These are phyloP conservation scores for Panaeolus papilionaceus DNA, from an alignment of 768 basidiomycete species.

Conservation along the genomic window DNA sequence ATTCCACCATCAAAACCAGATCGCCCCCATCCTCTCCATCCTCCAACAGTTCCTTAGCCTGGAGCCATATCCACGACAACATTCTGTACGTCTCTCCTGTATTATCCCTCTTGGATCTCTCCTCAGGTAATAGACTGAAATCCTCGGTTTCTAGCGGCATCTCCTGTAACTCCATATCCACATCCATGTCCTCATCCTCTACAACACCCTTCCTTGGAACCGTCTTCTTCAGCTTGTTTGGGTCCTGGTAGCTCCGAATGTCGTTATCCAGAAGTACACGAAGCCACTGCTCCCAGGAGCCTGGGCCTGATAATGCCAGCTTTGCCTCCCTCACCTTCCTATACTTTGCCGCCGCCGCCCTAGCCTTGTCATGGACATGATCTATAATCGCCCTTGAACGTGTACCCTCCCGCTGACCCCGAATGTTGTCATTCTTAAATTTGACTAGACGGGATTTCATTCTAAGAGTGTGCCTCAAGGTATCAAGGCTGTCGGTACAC, in stretches of 20 bases:
- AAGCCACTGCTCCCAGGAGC: constrained; percentile 18
- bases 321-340: constrained; percentile 18
- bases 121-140: constrained; percentile 1
- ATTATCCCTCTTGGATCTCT: constrained; percentile 19
- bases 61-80: constrained; percentile 26
- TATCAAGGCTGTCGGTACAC: constrained; percentile 17
- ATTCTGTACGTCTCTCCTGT: constrained; percentile 22
- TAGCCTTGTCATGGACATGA: constrained; percentile 19
- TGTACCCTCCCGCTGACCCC: constrained; percentile 17
- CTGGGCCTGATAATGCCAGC: constrained; percentile 16
- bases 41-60: background rate
- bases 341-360: no score
- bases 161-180: no score
- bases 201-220: no score
- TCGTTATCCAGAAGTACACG: constrained; percentile 10
- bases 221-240: no score
- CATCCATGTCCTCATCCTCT: no score
- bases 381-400: constrained; percentile 14
- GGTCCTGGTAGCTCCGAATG: constrained; percentile 10
- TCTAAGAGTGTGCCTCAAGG: constrained; percentile 17
- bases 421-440: constrained; percentile 18
- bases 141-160: no score
- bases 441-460: constrained; percentile 18
- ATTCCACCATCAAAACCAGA: constrained; percentile 9
- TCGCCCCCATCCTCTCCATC: background rate